Base-by-base conservation (phyloP, 306 rosid genomes). In the Castanospermum australe region DNA sequence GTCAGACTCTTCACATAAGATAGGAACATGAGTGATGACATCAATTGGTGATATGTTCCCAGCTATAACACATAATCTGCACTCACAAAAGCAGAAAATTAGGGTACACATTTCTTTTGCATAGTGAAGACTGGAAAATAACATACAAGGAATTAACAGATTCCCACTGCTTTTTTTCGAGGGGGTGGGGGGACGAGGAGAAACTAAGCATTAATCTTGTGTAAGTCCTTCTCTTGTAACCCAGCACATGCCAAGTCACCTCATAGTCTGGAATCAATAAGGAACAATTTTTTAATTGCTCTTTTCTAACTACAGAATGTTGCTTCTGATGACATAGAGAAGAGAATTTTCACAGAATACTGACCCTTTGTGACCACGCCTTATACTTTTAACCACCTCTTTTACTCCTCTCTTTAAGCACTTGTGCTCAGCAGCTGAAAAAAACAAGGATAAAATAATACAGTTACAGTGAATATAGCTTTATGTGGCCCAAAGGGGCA, bases 381-480 rank as follows among this genome's bases (percentile, higher is more conserved):
- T 81, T 30, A 93, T 96, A 71, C 98, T 90, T 77, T 96, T 96
- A 54, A 93, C 97, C 17, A 96, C 99, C 79, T 96, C 99, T 78
- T 96, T 96, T 2, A 96, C 99, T 42, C 99, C 99, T 74, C 98
- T 91, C 87, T 88, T 96, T 77, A 93, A 78, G 91, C 99, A 96
- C 78, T 93, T 96, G 77, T 91, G 73, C 41, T 91, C 94, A 67
- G 98, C 86, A 82, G 96, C 96, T 95, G 92, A 70, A 82, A 72
- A 72, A 6, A 83, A 64, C 25, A 77, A 35, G 22, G 4, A 22
- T 2, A 50, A 17, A 39, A 50, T 21, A 70, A 72, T 20, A 69
- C 12, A 60, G 32, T 28, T 38, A 45, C 35, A 44, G 11, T 14
- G 22, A 12, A 61, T 22, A 18, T 9, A 50, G 17, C 22, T 48